phyloP scores from a whole-genome alignment of 2,329 filamentous ascomycete genomes.

The Colletotrichum caudatum region DNA sequence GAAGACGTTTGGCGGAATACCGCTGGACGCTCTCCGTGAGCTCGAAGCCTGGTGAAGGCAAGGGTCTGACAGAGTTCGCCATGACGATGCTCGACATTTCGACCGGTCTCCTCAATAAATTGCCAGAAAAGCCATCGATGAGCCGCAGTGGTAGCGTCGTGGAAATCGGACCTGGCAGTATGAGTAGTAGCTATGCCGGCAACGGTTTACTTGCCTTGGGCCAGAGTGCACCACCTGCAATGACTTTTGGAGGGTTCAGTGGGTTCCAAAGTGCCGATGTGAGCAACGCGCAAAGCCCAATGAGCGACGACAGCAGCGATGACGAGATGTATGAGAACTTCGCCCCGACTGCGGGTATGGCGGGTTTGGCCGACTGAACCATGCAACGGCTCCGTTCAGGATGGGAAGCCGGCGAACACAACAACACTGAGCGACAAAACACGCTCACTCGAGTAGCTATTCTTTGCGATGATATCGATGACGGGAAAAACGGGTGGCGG shows the following conservation, averaged over 20 bases:
- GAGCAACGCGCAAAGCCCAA: constrained; percentile 65
- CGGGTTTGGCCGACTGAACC: constrained; percentile 46
- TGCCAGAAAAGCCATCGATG: constrained; percentile 78
- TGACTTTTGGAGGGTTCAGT: constrained; percentile 53
- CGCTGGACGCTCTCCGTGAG: constrained; percentile 93
- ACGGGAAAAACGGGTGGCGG: background rate
- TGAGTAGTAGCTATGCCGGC: constrained; percentile 52
- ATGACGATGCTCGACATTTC: constrained; percentile 82
- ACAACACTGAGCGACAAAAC: constrained; percentile 27
- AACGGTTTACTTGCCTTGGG: constrained; percentile 41
- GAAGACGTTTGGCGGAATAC: constrained; percentile 86
- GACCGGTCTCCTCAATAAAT: constrained; percentile 74
- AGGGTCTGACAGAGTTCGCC: constrained; percentile 74
- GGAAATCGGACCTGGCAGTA: constrained; percentile 56
- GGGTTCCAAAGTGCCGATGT: constrained; percentile 61
- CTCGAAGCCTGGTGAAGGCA: constrained; percentile 74
- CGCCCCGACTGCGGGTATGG: constrained; percentile 52
- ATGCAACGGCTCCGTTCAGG: constrained; percentile 1
- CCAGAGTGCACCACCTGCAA: constrained; percentile 29
- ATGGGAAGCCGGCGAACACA: constrained; percentile 21
- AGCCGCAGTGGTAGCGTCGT: constrained; percentile 65
- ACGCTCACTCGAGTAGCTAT: constrained; percentile 16
- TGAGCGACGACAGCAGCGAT: constrained; percentile 64
- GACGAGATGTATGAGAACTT: constrained; percentile 67
- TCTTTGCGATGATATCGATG: background rate